Evolutionary conservation across 78 protist genomes (phyloP), one percentile per base, ranked within the genome.

Genomic region (Bigelowiella natans): DNA sequence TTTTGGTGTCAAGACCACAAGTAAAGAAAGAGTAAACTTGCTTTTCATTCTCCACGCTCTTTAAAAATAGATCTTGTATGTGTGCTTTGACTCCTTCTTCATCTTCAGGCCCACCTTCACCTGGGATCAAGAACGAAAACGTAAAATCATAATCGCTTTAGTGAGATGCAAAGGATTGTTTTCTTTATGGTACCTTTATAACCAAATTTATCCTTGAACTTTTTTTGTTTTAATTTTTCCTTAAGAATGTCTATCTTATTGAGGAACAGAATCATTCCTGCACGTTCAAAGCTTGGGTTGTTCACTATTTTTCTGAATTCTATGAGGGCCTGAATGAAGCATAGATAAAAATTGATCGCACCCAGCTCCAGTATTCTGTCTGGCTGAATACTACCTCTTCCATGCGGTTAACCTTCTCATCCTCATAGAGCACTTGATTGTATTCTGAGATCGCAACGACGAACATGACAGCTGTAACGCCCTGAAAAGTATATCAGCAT

Each of bases 391-490:
- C 7, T 7, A 51, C 73, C 92, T 97, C 98, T 39, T 92, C 93
- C 97, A 97, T 96, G 63, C 98, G 94, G 11, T 1, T 34, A 2
- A 34, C 31, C 40, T 11, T 1, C 1, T 2, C 1, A 28, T 90
- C 88, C 63, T 90, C 92, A 30, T 37, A 82, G 1, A 84, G 3
- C 1, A 1, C 0, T 30, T 82, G 89, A 26, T 92, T 36, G 30
- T 91, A 64, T 83, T 38, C 89, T 18, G 40, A 34, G 18, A 87
- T 40, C 3, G 40, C 40, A 26, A 40, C 89, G 3, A 87, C 89
- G 90, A 96, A 97, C 28, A 97, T 94, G 82, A 97, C 95, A 26
- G 98, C 97, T 2, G 98, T 96, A 36, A 97, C 99, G 39, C 93
- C 95, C 89, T 51, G 7, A 51, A 26, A 18, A 51, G 7, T 51